Base-by-base conservation (phyloP, 2,329 filamentous ascomycete genomes). In the Verticillium nubilum region DNA sequence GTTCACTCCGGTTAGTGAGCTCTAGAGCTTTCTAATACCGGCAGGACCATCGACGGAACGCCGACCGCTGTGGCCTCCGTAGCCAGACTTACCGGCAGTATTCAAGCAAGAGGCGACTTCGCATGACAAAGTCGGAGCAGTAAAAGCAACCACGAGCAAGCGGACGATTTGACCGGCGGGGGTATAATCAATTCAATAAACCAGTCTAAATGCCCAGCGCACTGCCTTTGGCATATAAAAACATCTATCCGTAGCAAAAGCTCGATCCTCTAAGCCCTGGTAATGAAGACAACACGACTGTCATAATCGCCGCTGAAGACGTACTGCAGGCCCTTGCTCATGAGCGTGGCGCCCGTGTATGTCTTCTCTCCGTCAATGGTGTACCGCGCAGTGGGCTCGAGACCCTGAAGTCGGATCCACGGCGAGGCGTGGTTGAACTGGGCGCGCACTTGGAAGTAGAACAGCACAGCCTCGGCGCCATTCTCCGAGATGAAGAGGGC, bases 241-340 rank as follows among this genome's bases (percentile, higher is more conserved):
- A 25, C 19, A 31, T 23, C 42, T 47, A 23, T 47, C 42, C n/a
- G 17, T 25, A 4, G 4, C 12, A 37, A 5, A 37, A 13, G 33
- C 33, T 37, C 33, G 33, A n/a, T 25, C 35, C n/a, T 65, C 37
- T n/a, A 78, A 59, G 72, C 62, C 67, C 70, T 85, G 63, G 84
- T 75, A 59, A 88, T 64, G 57, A 83, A 77, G 5, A 87, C 74
- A 29, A 88, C 71, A 63, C 76, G 77, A 63, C 85, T 88, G 62
- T 83, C 77, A 63, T 84, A 86, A 63, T 87, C 84, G 0, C 70
- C 73, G 0, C 72, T 65, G 63, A 85, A 81, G 4, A 70, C 64
- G 68, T 80, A 75, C 69, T 86, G 83, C 37, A 89, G 66, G 0
- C 86, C 86, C 1, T 76, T 75, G 62, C 86, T 87, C 83, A 88